Evolutionary conservation across 257 asterid species (phyloP).

Genomic region (Salvia hispanica): DNA sequence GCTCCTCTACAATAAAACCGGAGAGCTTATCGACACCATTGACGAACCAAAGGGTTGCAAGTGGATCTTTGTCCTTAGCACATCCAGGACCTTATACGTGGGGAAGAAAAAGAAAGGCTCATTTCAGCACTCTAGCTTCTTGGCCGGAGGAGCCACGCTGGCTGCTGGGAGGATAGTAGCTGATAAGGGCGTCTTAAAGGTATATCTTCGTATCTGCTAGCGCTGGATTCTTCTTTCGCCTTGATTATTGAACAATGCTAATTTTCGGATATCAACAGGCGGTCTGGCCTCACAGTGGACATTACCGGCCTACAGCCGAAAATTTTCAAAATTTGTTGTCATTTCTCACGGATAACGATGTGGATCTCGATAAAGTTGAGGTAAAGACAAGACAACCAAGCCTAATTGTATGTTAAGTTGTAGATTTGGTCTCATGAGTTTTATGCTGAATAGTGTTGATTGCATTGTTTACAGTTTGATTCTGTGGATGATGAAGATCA

Average conservation of each 20-base stretch:
- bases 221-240: background rate
- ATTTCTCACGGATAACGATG: slow-evolving; percentile 64
- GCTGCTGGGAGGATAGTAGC: slow-evolving; percentile 93
- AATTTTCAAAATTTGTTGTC: slow-evolving; percentile 73
- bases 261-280: slow-evolving; percentile 51
- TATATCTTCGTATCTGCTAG: slow-evolving; percentile 39
- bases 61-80: slow-evolving; percentile 96
- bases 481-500: slow-evolving; percentile 60
- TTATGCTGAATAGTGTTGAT: slow-evolving; percentile 27
- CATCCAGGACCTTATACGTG: slow-evolving; percentile 70
- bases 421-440: background rate
- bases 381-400: slow-evolving; percentile 41
- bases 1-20: slow-evolving; percentile 55
- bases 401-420: background rate
- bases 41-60: slow-evolving; percentile 68
- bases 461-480: slow-evolving; percentile 53
- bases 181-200: slow-evolving; percentile 77
- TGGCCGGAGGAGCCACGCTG: slow-evolving; percentile 94
- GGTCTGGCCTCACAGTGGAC: slow-evolving; percentile 99
- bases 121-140: slow-evolving; percentile 90
- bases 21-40: slow-evolving; percentile 63
- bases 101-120: slow-evolving; percentile 87
- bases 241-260: slow-evolving; percentile 4
- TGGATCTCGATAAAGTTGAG: slow-evolving; percentile 72
- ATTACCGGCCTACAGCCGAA: slow-evolving; percentile 85